Percentiles rank a stretch among this genome's conserved stretches.
These are phyloP conservation scores for Myxozyma neglecta DNA, from an alignment of 805 yeast species.

Conservation along the genomic window DNA sequence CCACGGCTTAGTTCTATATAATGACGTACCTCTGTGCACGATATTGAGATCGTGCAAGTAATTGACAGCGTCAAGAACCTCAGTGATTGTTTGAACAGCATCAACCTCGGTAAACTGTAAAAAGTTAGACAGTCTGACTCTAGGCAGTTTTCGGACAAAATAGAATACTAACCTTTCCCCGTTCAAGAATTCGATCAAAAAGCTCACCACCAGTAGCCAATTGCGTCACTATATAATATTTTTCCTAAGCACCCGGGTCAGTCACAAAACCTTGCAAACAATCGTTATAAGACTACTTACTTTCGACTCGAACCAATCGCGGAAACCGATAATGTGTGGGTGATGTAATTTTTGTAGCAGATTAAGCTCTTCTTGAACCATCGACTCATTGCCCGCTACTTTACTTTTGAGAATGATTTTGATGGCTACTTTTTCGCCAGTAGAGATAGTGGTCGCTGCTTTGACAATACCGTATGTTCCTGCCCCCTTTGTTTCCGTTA, in stretches of 20 bases:
- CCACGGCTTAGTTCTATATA: not conserved
- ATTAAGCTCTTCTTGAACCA: slow-evolving; percentile 75
- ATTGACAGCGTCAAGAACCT: slow-evolving; percentile 72
- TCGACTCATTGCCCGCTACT: slow-evolving; percentile 71
- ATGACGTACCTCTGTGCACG: slow-evolving; percentile 62
- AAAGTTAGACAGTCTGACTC: not conserved
- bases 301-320: slow-evolving; percentile 90
- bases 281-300: not conserved
- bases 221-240: slow-evolving; percentile 90
- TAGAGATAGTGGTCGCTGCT: slow-evolving; percentile 56
- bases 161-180: slow-evolving; percentile 49
- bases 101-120: slow-evolving; percentile 78
- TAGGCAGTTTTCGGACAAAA: not conserved
- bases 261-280: too few relatives aligned
- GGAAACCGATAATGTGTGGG: slow-evolving; percentile 84
- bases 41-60: slow-evolving; percentile 76
- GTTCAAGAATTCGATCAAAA: slow-evolving; percentile 77
- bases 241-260: slow-evolving; percentile 48
- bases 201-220: slow-evolving; percentile 95
- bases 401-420: slow-evolving; percentile 87
- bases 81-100: slow-evolving; percentile 72
- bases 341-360: slow-evolving; percentile 69
- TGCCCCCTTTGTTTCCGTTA: slow-evolving; percentile 58
- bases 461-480: slow-evolving; percentile 94
- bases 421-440: slow-evolving; percentile 77